Percentiles rank a stretch among this genome's conserved stretches.
phyloP scores from a whole-genome alignment of 768 basidiomycete genomes.

The Lyophyllum semitale region DNA sequence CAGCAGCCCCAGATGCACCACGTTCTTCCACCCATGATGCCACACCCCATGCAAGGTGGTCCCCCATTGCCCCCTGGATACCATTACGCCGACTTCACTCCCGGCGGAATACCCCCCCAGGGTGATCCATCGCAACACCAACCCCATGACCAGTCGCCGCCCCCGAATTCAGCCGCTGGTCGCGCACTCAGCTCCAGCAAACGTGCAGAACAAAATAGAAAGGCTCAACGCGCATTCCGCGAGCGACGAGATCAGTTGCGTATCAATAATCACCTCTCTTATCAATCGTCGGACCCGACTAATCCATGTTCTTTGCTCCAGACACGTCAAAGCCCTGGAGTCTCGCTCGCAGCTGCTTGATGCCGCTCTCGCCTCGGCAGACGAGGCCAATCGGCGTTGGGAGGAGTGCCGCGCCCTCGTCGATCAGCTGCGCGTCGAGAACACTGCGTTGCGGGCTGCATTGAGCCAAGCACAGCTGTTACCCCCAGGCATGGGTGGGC shows the following conservation, averaged over 20 bases:
- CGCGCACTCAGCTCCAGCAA: constrained; percentile 78
- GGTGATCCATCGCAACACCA: constrained; percentile 29
- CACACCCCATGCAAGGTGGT: constrained; percentile 44
- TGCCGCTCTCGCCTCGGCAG: constrained; percentile 81
- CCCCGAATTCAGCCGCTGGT: constrained; percentile 32
- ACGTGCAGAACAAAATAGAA: constrained; percentile 92
- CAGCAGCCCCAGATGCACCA: constrained; percentile 45
- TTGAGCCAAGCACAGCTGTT: constrained; percentile 52
- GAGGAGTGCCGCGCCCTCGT: constrained; percentile 88
- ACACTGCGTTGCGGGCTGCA: constrained; percentile 73
- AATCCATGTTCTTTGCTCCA: constrained; percentile 31
- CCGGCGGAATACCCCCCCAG: constrained; percentile 47
- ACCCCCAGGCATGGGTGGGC: constrained; percentile 22
- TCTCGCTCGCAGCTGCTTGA: constrained; percentile 84
- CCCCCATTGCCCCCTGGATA: constrained; percentile 48
- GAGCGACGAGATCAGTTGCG: constrained; percentile 87
- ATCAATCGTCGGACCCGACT: constrained; percentile 12
- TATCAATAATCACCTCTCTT: constrained; percentile 19
- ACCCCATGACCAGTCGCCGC: constrained; percentile 29
- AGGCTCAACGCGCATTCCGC: constrained; percentile 90
- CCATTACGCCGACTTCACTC: constrained; percentile 55
- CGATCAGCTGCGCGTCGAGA: constrained; percentile 86
- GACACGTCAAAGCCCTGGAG: constrained; percentile 87
- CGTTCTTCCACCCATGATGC: constrained; percentile 56
- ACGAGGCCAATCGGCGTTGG: constrained; percentile 88